A percentile compares a stretch with the other conserved stretches of the same genome.
These are phyloP conservation scores for Dicorynia guianensis DNA, from an alignment of 306 rosid genomes.

Conservation along the genomic window DNA sequence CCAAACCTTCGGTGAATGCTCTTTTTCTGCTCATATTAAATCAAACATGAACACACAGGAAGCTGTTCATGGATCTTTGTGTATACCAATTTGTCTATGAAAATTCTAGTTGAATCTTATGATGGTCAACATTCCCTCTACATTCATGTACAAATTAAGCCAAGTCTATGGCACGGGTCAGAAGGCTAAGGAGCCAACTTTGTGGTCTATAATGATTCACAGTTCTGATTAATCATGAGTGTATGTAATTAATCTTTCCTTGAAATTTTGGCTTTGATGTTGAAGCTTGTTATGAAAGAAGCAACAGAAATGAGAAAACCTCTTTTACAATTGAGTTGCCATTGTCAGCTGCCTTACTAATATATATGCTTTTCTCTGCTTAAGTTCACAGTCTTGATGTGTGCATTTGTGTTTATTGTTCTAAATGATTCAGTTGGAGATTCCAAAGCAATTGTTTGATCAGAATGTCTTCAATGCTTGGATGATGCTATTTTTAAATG, in stretches of 20 bases:
- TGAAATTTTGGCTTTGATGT: constrained; percentile 8
- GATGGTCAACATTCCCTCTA: not conserved
- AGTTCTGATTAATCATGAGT: not conserved
- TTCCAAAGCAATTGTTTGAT: constrained; percentile 92
- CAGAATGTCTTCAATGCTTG: constrained; percentile 85
- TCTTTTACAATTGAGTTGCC: constrained; percentile 8
- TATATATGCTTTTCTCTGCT: constrained; percentile 14
- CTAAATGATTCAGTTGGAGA: constrained; percentile 79
- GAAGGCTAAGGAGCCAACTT: not conserved
- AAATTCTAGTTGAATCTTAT: constrained; percentile 21
- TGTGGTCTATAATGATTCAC: not conserved
- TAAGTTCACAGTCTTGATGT: constrained; percentile 14
- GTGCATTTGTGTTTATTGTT: constrained; percentile 18
- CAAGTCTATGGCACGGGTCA: not conserved
- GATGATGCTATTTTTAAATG: constrained; percentile 89
- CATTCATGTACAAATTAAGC: not conserved
- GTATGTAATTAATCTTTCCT: not conserved
- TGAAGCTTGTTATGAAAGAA: not conserved
- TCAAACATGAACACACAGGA: not conserved
- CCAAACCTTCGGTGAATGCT: not conserved
- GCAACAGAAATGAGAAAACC: not conserved
- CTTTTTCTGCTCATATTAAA: not conserved
- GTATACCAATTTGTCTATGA: constrained; percentile 6
- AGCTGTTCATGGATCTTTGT: not conserved
- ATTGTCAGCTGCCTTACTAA: not conserved